Evolutionary conservation across 805 yeast genomes (phyloP).

Genomic region (Suhomyces sp.): DNA sequence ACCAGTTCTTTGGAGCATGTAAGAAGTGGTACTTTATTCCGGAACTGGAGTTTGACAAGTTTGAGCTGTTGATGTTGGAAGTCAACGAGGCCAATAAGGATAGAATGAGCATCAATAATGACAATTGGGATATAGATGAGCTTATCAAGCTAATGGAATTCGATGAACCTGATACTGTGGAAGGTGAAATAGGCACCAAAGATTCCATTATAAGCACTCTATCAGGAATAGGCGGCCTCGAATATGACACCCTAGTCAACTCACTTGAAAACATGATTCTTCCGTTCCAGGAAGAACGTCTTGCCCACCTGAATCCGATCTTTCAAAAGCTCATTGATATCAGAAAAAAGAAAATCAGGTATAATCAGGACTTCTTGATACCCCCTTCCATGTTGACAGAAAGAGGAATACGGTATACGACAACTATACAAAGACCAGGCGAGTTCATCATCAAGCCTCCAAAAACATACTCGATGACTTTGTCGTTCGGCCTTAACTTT

Average conservation of each 20-base stretch:
- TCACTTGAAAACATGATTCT: constrained; percentile 33
- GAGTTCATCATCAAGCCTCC: constrained; percentile 61
- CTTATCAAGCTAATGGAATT: constrained; percentile 14
- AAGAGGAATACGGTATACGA: constrained; percentile 47
- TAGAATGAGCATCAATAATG: constrained; percentile 9
- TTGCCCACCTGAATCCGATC: constrained; percentile 23
- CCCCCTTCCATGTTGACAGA: constrained; percentile 48
- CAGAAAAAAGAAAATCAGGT: constrained; percentile 10
- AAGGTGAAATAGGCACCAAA: background rate
- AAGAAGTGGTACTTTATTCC: constrained; percentile 65
- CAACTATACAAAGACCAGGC: constrained; percentile 58
- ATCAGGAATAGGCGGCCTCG: constrained; percentile 10
- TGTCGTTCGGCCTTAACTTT: constrained; percentile 56
- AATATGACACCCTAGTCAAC: constrained; percentile 25
- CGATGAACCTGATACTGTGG: constrained; percentile 12
- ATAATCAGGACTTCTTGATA: constrained; percentile 46
- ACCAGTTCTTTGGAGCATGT: constrained; percentile 52
- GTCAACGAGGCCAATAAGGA: constrained; percentile 9
- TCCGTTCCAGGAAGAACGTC: constrained; percentile 27
- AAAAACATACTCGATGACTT: constrained; percentile 45
- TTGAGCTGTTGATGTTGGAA: constrained; percentile 41
- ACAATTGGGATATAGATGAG: constrained; percentile 20
- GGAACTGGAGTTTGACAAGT: constrained; percentile 50
- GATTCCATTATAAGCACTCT: background rate
- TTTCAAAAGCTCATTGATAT: constrained; percentile 17